Conservation (phyloP, 495 filamentous ascomycete species). For the Aspergillus cavernicola region DNA sequence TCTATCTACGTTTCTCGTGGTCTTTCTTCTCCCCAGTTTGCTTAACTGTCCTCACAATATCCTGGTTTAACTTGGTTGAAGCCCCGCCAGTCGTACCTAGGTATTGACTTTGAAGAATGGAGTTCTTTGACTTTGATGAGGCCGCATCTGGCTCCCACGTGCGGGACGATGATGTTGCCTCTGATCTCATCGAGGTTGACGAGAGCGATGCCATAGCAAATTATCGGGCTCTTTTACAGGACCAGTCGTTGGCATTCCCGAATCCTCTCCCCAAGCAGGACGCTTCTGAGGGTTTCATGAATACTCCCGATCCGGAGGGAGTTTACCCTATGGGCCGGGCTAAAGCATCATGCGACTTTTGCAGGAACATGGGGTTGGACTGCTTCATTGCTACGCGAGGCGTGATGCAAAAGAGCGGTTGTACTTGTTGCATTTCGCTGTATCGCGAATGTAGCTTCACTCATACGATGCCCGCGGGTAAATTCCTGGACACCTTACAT, state of each 20-base stretch:
- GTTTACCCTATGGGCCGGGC: conserved; percentile 47
- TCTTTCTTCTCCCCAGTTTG: not conserved
- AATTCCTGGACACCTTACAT: conserved; percentile 50
- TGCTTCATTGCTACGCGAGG: conserved; percentile 73
- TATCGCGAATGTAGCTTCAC: conserved; percentile 72
- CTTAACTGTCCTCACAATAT: not conserved
- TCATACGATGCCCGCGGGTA: conserved; percentile 40
- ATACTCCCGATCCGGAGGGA: conserved; percentile 31
- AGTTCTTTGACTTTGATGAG: conserved; percentile 54
- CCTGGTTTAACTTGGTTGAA: not conserved
- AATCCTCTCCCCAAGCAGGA: conserved; percentile 29
- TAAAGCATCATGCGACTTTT: conserved; percentile 66
- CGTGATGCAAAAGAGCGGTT: conserved; percentile 60
- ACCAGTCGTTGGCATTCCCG: conserved; percentile 36
- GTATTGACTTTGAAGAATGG: conserved; percentile 26
- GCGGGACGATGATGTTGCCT: conserved; percentile 40
- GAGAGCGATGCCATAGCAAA: conserved; percentile 33
- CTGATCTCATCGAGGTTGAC: conserved; percentile 36
- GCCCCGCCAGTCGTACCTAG: not conserved
- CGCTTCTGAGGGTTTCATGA: conserved; percentile 23
- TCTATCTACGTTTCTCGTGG: conserved; percentile 6
- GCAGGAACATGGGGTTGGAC: conserved; percentile 61
- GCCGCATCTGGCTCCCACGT: conserved; percentile 40
- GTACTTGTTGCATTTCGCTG: conserved; percentile 75
- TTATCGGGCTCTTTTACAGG: conserved; percentile 34